Conservation (phyloP, 148 eudicot species). For the Rhododendron vialii region DNA sequence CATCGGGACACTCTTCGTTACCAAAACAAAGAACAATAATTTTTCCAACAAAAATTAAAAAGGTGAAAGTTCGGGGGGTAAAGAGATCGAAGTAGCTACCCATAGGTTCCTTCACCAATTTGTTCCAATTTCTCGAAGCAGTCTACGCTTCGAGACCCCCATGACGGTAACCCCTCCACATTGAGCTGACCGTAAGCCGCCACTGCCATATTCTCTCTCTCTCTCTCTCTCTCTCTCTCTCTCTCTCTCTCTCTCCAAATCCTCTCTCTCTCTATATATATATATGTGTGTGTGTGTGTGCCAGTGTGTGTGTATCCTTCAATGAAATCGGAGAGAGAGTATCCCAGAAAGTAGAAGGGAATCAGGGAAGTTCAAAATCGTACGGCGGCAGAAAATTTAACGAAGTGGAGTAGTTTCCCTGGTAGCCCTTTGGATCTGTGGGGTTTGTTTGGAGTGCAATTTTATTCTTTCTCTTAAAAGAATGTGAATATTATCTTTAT, state of each 20-base stretch:
- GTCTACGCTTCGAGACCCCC: conserved; percentile 56
- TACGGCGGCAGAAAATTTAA: not conserved
- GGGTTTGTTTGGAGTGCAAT: too few species aligned
- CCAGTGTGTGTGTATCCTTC: not conserved
- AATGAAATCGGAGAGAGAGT: not conserved
- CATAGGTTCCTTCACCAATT: conserved; percentile 60
- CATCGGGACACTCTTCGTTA: not conserved
- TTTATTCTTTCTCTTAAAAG: too few species aligned
- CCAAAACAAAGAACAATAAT: not conserved
- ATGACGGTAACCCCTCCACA: conserved; percentile 45
- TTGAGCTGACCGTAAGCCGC: conserved; percentile 59
- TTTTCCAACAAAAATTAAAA: not conserved
- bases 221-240: conserved; percentile 11
- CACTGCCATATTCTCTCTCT: conserved; percentile 26
- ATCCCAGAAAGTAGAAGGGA: not conserved
- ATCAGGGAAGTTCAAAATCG: not conserved
- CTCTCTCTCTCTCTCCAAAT: not conserved
- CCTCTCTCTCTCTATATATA: not conserved
- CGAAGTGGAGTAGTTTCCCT: not conserved
- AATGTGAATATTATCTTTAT: too few species aligned
- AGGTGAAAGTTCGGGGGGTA: not conserved
- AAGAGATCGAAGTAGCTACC: conserved; percentile 19
- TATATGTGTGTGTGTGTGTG: too few species aligned
- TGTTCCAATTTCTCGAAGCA: conserved; percentile 63
- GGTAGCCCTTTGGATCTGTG: too few species aligned